Base-by-base conservation (phyloP, 2,329 filamentous ascomycete species). In the Penicillium italicum region DNA sequence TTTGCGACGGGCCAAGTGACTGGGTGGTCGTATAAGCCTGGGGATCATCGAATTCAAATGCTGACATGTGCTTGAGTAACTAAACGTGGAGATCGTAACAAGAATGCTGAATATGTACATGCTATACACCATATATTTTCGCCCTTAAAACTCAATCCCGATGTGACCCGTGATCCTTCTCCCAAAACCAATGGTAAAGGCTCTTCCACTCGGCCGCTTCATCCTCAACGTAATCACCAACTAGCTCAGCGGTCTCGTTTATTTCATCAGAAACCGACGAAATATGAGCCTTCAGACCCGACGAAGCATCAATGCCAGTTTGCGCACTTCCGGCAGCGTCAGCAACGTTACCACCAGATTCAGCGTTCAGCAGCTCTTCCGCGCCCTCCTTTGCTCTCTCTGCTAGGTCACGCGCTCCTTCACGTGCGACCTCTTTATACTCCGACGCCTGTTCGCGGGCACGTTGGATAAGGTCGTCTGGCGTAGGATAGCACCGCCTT, bases 211-310 rank as follows among this genome's bases (percentile, higher is more conserved):
- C 70, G 1, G 60, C 66, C 10, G 69, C 68, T 37, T 74, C 74
- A 55, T 77, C 76, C 47, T 77, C 74, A 28, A 78, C 73, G 62
- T 77, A 78, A 54, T 78, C 76, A 3, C 68, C 71, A 16, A 78
- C 74, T 60, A 78, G 66, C 57, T 77, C 75, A 8, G 75, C 76
- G 31, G 75, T 75, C 57, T 77, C 76, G 56, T 77, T 74, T 5
- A 72, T 63, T 11, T 68, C 69, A 46, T 61, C 57, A 5, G 62
- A 22, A 41, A 62, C 22, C 37, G 55, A 41, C 0, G 60, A 14
- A n/a, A 9, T 8, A 7, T 47, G 50, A 9, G 60, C 50, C 34
- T 65, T 64, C n/a, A 61, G 16, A 1, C 62, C 60, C 22, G 62
- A 64, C 4, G 62, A 64, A 14, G 61, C 56, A 53, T 65, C 62